Evolutionary conservation across 106 monocot species (phyloP).

Genomic region (Allium cepa): DNA sequence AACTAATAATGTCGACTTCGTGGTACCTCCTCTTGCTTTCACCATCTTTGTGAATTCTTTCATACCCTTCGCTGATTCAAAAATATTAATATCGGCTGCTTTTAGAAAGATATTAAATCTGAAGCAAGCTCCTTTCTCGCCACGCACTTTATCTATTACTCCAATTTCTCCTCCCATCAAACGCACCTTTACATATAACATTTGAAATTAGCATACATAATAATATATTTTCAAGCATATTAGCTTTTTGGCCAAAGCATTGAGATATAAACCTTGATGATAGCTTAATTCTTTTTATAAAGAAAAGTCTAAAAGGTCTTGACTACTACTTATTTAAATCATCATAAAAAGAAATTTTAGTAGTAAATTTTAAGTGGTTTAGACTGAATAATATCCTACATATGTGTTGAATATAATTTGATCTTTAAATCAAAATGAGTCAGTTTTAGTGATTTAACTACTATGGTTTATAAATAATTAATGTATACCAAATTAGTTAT

Average conservation of each 20-base stretch:
- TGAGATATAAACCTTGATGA: too few species aligned
- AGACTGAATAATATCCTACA: too few species aligned
- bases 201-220: background rate
- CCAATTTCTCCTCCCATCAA: constrained; percentile 89
- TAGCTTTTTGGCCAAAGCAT: too few species aligned
- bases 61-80: constrained; percentile 1
- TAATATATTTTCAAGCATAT: too few species aligned
- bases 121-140: constrained; percentile 73
- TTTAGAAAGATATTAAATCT: constrained; percentile 77
- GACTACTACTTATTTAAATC: background rate
- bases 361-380: too few species aligned
- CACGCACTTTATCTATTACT: constrained; percentile 61
- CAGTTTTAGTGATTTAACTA: too few species aligned
- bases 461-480: too few species aligned
- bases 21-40: constrained; percentile 17
- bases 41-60: constrained; percentile 9
- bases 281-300: too few species aligned
- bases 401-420: too few species aligned
- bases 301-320: too few species aligned
- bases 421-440: too few species aligned
- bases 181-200: constrained; percentile 47
- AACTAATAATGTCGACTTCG: constrained; percentile 19
- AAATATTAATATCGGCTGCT: constrained; percentile 9
- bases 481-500: too few species aligned
- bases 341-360: background rate